Evolutionary conservation across 345 rosid species (phyloP).

Genomic region (Pugionium dolabratum): DNA sequence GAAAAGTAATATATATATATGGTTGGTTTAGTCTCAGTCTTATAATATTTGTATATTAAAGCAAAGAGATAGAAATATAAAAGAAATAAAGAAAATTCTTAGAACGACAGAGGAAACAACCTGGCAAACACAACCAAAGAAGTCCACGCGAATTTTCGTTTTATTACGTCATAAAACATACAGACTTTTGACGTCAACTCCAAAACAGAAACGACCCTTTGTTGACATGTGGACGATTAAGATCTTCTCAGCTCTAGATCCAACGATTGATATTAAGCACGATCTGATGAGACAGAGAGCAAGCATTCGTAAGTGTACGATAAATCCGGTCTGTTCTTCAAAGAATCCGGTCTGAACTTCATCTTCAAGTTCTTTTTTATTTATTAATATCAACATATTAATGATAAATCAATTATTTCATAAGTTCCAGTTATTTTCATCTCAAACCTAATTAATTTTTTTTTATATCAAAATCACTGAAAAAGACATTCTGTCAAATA

Average conservation of each 20-base stretch:
- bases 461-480: not conserved
- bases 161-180: slow-evolving; percentile 28
- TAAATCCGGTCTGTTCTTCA: slow-evolving; percentile 16
- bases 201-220: not conserved
- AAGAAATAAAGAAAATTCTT: slow-evolving; percentile 24
- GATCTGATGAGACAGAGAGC: not conserved
- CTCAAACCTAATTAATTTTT: not conserved
- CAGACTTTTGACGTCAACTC: slow-evolving; percentile 43
- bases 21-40: slow-evolving; percentile 10
- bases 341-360: no score
- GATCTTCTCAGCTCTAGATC: slow-evolving; percentile 8
- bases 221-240: not conserved
- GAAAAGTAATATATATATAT: slow-evolving; percentile 7
- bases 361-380: no score
- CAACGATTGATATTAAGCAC: not conserved
- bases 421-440: not conserved
- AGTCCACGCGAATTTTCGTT: slow-evolving; percentile 2
- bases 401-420: not conserved
- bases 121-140: slow-evolving; percentile 32
- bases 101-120: slow-evolving; percentile 46
- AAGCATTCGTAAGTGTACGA: not conserved
- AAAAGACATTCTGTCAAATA: slow-evolving; percentile 25
- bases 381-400: not conserved
- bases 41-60: not conserved
- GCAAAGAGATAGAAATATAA: no score